A percentile compares a stretch with the other conserved stretches of the same genome.
Evolutionary conservation across 208 protist genomes (phyloP).

Genomic region (Trypanosoma cruzi): DNA sequence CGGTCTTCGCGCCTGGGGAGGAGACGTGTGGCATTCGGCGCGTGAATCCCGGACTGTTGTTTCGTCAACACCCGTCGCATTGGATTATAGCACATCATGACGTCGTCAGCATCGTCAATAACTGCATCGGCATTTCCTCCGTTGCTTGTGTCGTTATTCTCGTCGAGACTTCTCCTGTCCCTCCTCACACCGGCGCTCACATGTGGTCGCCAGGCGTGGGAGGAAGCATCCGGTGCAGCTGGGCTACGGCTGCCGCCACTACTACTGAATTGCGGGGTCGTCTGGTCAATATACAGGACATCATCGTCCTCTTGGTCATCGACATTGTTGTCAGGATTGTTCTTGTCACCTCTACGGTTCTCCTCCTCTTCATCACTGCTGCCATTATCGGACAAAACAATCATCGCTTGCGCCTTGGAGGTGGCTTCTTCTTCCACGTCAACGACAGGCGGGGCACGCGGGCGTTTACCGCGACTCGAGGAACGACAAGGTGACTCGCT

Average conservation of each 20-base stretch:
- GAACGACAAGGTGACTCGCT: background rate
- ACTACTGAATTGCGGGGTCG: background rate
- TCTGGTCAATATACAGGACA: constrained; percentile 25
- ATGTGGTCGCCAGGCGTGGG: background rate
- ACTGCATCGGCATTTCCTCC: background rate
- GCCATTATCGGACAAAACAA: constrained; percentile 7
- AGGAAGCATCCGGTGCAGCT: background rate
- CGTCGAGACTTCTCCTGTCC: background rate
- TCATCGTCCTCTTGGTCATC: constrained; percentile 25
- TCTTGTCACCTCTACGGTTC: background rate
- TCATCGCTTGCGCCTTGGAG: background rate
- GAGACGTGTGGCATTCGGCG: constrained; percentile 38
- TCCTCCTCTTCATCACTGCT: background rate
- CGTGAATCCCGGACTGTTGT: background rate
- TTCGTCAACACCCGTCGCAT: background rate
- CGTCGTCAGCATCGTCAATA: constrained; percentile 2
- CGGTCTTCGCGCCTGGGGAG: constrained; percentile 73
- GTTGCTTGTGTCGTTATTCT: background rate
- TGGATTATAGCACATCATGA: constrained; percentile 10
- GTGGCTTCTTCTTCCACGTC: constrained; percentile 19
- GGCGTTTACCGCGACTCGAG: background rate
- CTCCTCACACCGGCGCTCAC: background rate
- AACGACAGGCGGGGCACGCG: constrained; percentile 1
- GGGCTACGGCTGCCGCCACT: background rate
- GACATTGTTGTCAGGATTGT: background rate